Conservation (phyloP, 2,329 filamentous ascomycete genomes). For the Cordyceps cicadae region DNA sequence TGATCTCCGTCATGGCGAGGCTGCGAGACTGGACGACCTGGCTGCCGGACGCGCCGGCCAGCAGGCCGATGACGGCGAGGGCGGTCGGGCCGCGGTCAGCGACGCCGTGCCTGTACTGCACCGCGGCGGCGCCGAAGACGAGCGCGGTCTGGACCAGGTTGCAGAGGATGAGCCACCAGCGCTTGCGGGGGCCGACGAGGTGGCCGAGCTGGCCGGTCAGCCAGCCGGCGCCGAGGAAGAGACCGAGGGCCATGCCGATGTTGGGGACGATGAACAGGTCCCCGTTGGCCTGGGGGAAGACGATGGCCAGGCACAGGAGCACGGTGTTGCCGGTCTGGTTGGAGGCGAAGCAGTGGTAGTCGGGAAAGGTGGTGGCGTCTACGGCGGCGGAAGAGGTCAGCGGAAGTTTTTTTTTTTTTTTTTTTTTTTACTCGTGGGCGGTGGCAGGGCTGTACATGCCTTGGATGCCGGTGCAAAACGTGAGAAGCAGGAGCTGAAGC, state of each 20-base stretch:
- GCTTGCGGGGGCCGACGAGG: slow-evolving; percentile 38
- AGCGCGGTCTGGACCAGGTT: slow-evolving; percentile 47
- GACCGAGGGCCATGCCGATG: slow-evolving; percentile 45
- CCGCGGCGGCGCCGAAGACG: slow-evolving; percentile 42
- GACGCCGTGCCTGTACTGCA: slow-evolving; percentile 37
- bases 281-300: slow-evolving; percentile 38
- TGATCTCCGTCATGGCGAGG: slow-evolving; percentile 51
- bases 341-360: slow-evolving; percentile 54
- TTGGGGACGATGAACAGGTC: slow-evolving; percentile 44
- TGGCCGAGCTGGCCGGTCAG: slow-evolving; percentile 50
- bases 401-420: too few relatives aligned
- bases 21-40: slow-evolving; percentile 51
- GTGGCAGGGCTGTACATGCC: slow-evolving; percentile 19
- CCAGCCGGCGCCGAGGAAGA: slow-evolving; percentile 48
- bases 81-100: slow-evolving; percentile 28
- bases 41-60: slow-evolving; percentile 48
- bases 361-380: slow-evolving; percentile 52
- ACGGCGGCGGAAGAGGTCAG: neutral
- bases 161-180: slow-evolving; percentile 46
- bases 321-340: slow-evolving; percentile 61
- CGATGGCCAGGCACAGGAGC: slow-evolving; percentile 45
- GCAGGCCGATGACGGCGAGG: slow-evolving; percentile 38
- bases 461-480: slow-evolving; percentile 45
- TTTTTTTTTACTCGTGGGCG: neutral
- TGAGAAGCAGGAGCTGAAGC: slow-evolving; percentile 37